These are phyloP conservation scores for Symbiodinium pilosum DNA, from an alignment of 73 alveolate genomes.

Conservation along the genomic window DNA sequence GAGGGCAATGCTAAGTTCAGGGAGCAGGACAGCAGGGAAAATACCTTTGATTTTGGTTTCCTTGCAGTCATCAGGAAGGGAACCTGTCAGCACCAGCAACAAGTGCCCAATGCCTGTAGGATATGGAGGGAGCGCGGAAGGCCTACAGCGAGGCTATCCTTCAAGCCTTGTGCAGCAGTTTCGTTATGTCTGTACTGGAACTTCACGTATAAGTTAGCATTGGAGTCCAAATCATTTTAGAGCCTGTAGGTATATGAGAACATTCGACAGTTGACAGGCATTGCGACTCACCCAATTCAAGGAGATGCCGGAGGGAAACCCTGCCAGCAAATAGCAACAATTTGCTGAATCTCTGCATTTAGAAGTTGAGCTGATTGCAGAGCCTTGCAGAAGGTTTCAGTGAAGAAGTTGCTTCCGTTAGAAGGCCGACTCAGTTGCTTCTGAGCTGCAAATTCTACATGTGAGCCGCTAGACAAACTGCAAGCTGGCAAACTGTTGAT, in stretches of 20 bases:
- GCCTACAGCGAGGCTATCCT: conserved; percentile 56
- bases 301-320: not conserved
- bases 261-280: not conserved
- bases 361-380: no score
- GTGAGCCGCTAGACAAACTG: not conserved
- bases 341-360: no score
- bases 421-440: conserved; percentile 26
- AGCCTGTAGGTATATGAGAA: no score
- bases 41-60: not conserved
- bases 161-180: conserved; percentile 1
- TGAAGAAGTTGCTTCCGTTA: not conserved
- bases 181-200: conserved; percentile 1
- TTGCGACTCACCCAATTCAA: conserved; percentile 1
- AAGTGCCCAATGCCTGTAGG: not conserved
- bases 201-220: no score
- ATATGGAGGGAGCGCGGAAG: conserved; percentile 58
- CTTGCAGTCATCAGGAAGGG: not conserved
- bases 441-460: not conserved
- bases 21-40: not conserved
- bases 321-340: not conserved
- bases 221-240: no score
- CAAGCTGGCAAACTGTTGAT: no score
- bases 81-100: not conserved
- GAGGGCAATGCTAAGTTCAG: conserved; percentile 95
- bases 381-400: not conserved